A percentile compares a stretch with the other conserved stretches of the same genome.
These are phyloP conservation scores for Quercus lobata DNA, from an alignment of 331 rosid species.

Conservation along the genomic window DNA sequence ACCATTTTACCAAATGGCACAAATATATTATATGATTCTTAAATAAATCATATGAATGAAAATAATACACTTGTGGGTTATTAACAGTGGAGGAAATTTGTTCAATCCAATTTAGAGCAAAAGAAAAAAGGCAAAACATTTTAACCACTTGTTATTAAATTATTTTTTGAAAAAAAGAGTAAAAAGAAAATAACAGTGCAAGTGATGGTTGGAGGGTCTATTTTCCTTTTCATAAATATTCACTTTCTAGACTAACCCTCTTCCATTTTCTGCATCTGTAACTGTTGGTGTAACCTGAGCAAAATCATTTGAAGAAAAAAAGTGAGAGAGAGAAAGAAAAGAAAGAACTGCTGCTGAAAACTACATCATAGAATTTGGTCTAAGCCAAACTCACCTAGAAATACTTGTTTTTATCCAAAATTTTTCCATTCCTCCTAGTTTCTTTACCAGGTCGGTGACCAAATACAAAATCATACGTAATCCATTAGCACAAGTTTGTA, in stretches of 20 bases:
- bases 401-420: no score
- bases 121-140: neutral
- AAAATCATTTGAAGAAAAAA: neutral
- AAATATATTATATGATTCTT: no score
- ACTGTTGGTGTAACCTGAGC: constrained; percentile 11
- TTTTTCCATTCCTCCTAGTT: neutral
- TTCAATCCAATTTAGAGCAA: no score
- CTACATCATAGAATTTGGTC: neutral
- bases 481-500: neutral
- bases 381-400: neutral
- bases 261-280: constrained; percentile 44
- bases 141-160: no score
- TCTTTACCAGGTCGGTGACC: constrained; percentile 20
- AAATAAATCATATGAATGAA: neutral
- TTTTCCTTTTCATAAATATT: constrained; percentile 49
- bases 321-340: neutral
- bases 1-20: no score
- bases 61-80: no score
- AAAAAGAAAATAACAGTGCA: constrained; percentile 23
- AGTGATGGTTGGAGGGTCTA: constrained; percentile 58
- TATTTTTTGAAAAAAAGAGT: no score
- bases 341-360: neutral
- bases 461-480: neutral
- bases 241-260: constrained; percentile 35
- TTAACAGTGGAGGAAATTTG: no score